Percentiles rank a stretch among this genome's conserved stretches.
phyloP scores from a whole-genome alignment of 352 stramenopile genomes.

The Phytophthora agathidicida region DNA sequence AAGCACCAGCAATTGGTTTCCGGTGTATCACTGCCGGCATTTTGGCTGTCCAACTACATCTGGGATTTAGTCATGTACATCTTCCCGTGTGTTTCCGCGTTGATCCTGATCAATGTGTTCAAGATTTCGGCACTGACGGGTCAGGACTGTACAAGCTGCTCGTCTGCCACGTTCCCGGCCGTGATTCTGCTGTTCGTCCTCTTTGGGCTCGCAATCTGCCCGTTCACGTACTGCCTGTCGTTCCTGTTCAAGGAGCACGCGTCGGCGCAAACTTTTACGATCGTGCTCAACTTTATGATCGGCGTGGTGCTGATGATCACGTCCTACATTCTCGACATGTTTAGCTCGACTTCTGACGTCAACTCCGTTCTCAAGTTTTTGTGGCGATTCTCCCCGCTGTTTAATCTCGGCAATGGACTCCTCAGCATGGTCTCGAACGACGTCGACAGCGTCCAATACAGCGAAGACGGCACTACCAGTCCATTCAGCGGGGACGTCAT shows the following conservation, averaged over 20 bases:
- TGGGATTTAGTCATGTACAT: slow-evolving; percentile 95
- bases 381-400: slow-evolving; percentile 66
- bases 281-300: slow-evolving; percentile 68
- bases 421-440: slow-evolving; percentile 34
- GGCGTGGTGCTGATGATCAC: slow-evolving; percentile 61
- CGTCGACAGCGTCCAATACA: slow-evolving; percentile 10
- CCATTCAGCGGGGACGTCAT: slow-evolving; percentile 54
- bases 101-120: slow-evolving; percentile 51
- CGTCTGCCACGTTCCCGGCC: slow-evolving; percentile 38
- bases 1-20: slow-evolving; percentile 96
- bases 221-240: slow-evolving; percentile 66
- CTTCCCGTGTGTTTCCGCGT: slow-evolving; percentile 42
- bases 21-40: slow-evolving; percentile 90
- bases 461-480: slow-evolving; percentile 8
- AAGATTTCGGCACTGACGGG: slow-evolving; percentile 50
- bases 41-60: slow-evolving; percentile 96
- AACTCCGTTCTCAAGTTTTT: slow-evolving; percentile 68
- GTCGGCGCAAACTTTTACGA: slow-evolving; percentile 60
- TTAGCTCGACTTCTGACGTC: slow-evolving; percentile 41
- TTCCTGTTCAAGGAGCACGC: slow-evolving; percentile 63
- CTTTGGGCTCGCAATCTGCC: slow-evolving; percentile 54
- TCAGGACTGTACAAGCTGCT: slow-evolving; percentile 47
- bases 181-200: slow-evolving; percentile 61
- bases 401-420: slow-evolving; percentile 44
- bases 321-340: slow-evolving; percentile 50